Percentiles rank a stretch among this genome's conserved stretches.
phyloP scores from a whole-genome alignment of 495 filamentous ascomycete genomes.

The Echria macrotheca region DNA sequence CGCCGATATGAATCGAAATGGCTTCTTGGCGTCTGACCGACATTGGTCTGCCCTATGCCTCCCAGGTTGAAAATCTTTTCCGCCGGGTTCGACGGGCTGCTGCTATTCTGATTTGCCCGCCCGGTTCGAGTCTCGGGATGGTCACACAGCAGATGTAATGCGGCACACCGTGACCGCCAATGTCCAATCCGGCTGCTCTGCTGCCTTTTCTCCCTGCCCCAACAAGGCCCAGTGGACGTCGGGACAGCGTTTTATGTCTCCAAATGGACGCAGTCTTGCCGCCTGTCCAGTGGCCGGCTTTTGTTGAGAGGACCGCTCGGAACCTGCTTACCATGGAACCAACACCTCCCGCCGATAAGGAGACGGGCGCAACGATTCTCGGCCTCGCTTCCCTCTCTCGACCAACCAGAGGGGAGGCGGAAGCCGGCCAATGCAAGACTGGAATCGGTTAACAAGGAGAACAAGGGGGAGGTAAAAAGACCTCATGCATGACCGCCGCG shows the following conservation, averaged over 20 bases:
- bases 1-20: constrained; percentile 1
- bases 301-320: neutral
- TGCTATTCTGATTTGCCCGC: no score
- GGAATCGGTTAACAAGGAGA: constrained; percentile 13
- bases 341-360: constrained; percentile 10
- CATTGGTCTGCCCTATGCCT: constrained; percentile 17
- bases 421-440: constrained; percentile 25
- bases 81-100: no score
- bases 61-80: no score
- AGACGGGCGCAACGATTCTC: constrained; percentile 1
- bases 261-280: neutral
- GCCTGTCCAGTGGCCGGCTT: neutral
- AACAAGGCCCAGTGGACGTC: neutral
- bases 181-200: constrained; percentile 15
- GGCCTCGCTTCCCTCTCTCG: neutral
- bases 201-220: neutral
- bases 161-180: constrained; percentile 15
- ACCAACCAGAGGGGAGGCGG: constrained; percentile 17
- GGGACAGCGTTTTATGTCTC: constrained; percentile 13
- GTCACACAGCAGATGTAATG: constrained; percentile 20
- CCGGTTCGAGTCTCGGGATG: constrained; percentile 6
- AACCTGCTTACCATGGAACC: constrained; percentile 3
- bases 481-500: constrained; percentile 19
- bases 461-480: constrained; percentile 6
- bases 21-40: neutral